Evolutionary conservation across 179 eudicot species (phyloP).

Genomic region (Silene coronaria): DNA sequence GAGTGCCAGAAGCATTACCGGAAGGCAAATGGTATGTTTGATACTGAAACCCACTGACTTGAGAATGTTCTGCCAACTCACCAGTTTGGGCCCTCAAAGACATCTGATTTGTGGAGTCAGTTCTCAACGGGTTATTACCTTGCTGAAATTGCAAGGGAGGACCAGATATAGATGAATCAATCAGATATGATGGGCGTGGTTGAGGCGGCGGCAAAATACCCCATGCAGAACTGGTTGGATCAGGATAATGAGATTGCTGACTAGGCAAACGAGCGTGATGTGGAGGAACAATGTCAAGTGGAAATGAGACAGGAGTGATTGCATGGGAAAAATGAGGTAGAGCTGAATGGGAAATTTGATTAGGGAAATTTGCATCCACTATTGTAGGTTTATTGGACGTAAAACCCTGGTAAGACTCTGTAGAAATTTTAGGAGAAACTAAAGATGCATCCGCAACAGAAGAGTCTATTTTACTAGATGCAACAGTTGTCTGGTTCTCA

Average conservation of each 20-base stretch:
- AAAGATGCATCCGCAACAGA: conserved; percentile 29
- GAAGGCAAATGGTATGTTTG: conserved; percentile 31
- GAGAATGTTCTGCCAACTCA: conserved; percentile 35
- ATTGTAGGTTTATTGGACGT: conserved; percentile 16
- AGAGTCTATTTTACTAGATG: conserved; percentile 23
- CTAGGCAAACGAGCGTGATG: conserved; percentile 37
- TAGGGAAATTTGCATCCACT: conserved; percentile 24
- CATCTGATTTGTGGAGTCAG: conserved; percentile 33
- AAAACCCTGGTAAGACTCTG: conserved; percentile 22
- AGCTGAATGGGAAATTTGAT: conserved; percentile 35
- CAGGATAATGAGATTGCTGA: conserved; percentile 44
- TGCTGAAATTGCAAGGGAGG: conserved; percentile 45
- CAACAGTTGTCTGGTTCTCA: conserved; percentile 23
- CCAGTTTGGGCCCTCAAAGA: conserved; percentile 34
- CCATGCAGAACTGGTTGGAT: conserved; percentile 44
- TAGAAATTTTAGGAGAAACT: conserved; percentile 27
- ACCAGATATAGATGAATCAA: conserved; percentile 28
- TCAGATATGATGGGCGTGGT: conserved; percentile 31
- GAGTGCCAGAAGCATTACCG: conserved; percentile 33
- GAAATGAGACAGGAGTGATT: conserved; percentile 29
- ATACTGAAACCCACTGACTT: conserved; percentile 37
- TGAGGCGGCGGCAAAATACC: conserved; percentile 41
- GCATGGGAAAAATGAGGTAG: conserved; percentile 34
- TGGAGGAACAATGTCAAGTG: conserved; percentile 28
- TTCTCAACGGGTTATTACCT: conserved; percentile 38